phyloP scores from a whole-genome alignment of 257 asterid species.

The Solanum virginianum region DNA sequence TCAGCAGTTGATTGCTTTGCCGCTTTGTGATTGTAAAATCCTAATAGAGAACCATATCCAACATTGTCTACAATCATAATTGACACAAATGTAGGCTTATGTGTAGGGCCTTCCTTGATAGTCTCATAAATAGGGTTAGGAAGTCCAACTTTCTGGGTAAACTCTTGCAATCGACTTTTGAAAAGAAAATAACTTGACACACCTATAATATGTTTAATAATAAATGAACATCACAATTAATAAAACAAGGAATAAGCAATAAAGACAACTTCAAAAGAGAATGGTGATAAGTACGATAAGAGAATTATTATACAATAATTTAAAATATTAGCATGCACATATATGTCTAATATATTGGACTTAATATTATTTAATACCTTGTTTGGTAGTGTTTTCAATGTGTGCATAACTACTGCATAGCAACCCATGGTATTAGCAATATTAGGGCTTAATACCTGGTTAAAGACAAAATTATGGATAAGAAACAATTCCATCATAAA shows the following conservation, averaged over 20 bases:
- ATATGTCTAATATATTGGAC: too few relatives aligned
- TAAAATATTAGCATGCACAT: too few relatives aligned
- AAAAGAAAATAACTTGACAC: conserved; percentile 68
- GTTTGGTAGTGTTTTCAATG: too few relatives aligned
- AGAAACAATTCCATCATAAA: too few relatives aligned
- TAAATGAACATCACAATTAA: neutral
- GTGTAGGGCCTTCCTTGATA: conserved; percentile 82
- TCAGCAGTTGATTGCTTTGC: conserved; percentile 99
- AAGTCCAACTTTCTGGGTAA: conserved; percentile 71
- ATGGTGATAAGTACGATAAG: neutral
- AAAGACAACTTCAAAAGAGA: neutral
- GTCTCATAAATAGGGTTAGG: conserved; percentile 70
- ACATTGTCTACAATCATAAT: conserved; percentile 43
- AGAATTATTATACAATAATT: too few relatives aligned
- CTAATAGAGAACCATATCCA: conserved; percentile 80
- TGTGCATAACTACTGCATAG: too few relatives aligned
- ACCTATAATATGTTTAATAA: conserved; percentile 26
- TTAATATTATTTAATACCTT: too few relatives aligned
- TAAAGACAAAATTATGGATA: too few relatives aligned
- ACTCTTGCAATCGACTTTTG: conserved; percentile 91
- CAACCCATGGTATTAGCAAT: too few relatives aligned
- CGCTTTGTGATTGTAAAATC: conserved; percentile 83
- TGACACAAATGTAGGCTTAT: conserved; percentile 71
- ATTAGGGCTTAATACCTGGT: too few relatives aligned
- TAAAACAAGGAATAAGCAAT: neutral